Conservation (phyloP, 148 eudicot genomes). For the Limonium bicolor region DNA sequence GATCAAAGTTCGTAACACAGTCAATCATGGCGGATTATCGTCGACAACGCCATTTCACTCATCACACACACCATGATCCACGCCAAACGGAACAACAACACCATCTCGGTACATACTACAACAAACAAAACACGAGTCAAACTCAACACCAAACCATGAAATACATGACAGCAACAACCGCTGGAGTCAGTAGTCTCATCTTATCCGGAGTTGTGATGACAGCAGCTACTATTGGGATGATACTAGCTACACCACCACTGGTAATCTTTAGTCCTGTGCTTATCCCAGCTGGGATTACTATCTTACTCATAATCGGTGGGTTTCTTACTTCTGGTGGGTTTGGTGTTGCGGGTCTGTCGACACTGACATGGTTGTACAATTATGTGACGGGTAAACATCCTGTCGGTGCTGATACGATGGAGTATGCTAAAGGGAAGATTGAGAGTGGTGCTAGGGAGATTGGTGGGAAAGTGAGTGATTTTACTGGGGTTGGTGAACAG, state of each 20-base stretch:
- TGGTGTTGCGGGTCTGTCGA: not conserved
- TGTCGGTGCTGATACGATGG: not conserved
- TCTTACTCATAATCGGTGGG: not conserved
- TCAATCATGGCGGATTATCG: no score
- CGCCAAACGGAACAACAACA: no score
- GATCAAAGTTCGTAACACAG: no score
- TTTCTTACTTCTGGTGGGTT: not conserved
- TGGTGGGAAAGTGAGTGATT: not conserved
- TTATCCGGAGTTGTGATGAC: slow-evolving; percentile 2
- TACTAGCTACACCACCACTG: not conserved
- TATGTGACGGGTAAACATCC: slow-evolving; percentile 2
- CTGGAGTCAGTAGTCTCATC: not conserved
- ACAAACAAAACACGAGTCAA: no score
- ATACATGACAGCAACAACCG: not conserved
- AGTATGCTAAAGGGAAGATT: not conserved
- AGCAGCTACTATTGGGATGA: not conserved
- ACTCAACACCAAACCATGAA: slow-evolving; percentile 7
- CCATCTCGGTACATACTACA: no score
- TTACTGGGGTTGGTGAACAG: not conserved
- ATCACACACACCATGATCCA: no score
- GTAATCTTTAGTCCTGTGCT: slow-evolving; percentile 2
- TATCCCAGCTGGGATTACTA: not conserved
- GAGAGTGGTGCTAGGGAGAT: not conserved
- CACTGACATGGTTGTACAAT: not conserved
- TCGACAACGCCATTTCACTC: no score